Evolutionary conservation across 2,329 filamentous ascomycete genomes (phyloP).

Genomic region (Periglandula ipomoeae): DNA sequence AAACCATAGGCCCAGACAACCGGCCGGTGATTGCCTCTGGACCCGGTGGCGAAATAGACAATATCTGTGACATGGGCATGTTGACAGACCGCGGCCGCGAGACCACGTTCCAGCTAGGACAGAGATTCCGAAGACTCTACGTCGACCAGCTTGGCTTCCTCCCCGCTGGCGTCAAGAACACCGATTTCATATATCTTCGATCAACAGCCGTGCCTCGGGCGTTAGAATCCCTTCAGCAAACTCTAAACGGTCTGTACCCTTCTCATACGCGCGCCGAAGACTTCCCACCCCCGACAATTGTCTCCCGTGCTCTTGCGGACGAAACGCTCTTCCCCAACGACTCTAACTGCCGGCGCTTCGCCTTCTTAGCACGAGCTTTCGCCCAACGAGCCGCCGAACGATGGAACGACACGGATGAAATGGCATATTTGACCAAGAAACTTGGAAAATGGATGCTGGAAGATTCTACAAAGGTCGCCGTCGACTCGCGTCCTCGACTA

Average conservation of each 20-base stretch:
- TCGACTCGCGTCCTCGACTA: conserved; percentile 75
- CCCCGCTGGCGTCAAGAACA: conserved; percentile 45
- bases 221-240: conserved; percentile 67
- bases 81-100: conserved; percentile 66
- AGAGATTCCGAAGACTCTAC: conserved; percentile 61
- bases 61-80: conserved; percentile 70
- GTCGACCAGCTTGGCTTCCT: conserved; percentile 67
- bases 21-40: conserved; percentile 62
- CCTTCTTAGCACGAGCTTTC: conserved; percentile 59
- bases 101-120: conserved; percentile 61
- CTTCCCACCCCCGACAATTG: conserved; percentile 55
- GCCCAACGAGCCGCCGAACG: conserved; percentile 60
- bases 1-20: conserved; percentile 67
- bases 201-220: conserved; percentile 67
- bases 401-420: conserved; percentile 71
- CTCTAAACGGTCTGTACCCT: conserved; percentile 69
- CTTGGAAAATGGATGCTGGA: conserved; percentile 82
- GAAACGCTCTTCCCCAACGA: conserved; percentile 80
- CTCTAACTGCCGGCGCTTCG: conserved; percentile 62
- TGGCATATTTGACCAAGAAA: conserved; percentile 70
- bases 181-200: conserved; percentile 61
- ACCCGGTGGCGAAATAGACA: conserved; percentile 61
- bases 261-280: conserved; percentile 28
- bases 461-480: conserved; percentile 57
- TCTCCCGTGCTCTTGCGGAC: conserved; percentile 54